Base-by-base conservation (phyloP, 768 basidiomycete genomes). In the Suillus variegatus region DNA sequence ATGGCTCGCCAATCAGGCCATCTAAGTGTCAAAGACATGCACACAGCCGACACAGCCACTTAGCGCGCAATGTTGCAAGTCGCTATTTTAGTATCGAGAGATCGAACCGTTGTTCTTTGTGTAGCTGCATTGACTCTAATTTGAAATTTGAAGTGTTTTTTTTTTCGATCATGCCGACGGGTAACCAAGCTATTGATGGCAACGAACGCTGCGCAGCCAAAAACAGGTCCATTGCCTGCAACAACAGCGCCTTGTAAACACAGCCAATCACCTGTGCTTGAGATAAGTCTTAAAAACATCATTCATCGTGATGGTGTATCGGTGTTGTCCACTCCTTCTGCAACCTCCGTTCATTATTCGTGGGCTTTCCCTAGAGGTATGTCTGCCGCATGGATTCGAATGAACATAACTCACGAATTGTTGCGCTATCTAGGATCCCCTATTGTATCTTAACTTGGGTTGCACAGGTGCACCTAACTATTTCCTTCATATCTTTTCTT, bases 391-490 rank as follows among this genome's bases (percentile, higher is more conserved):
- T 36, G 12, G 20, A 55, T 13, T 36, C 32, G 6, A 55, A n/a
- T 38, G 54, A 13, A 6, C 35, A 14, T 35, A 28, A 6, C 58
- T 60, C 28, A 60, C 28, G 28, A 20, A 32, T 60, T 60, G 18
- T 60, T 41, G 40, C 58, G 6, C 43, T 43, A 28, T 32, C 38
- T 18, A 60, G 58, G 58, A 60, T 43, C 38, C 58, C 58, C 41
- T 60, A 28, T 32, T 43, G 16, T 43, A 28, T 18, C 14, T 43
- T 20, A 13, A 13, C 58, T 54, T 32, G 84, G 88, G 88, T 83
- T 86, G 89, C 89, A 88, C 80, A 87, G 89, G 82, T 79, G 90
- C 88, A 82, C 85, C 84, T 80, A 84, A 79, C 18, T 22, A 18
- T 43, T 60, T 60, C 41, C 10, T 43, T 60, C 25, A 6, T 35